Conservation (phyloP, 2,329 filamentous ascomycete genomes). For the Colletotrichum sp. region DNA sequence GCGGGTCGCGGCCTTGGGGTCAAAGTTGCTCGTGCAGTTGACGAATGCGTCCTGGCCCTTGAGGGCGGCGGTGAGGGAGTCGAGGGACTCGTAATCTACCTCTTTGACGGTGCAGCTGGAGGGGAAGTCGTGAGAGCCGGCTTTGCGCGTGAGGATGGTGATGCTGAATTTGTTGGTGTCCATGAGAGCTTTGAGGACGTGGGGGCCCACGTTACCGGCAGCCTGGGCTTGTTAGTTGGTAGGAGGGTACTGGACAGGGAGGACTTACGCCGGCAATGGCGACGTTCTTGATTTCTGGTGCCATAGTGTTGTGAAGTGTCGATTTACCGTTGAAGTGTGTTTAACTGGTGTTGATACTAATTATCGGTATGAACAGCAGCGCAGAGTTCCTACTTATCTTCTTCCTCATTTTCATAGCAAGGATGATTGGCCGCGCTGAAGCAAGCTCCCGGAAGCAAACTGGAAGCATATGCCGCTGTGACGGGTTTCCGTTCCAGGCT, state of each 20-base stretch:
- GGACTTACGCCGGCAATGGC: slow-evolving; percentile 37
- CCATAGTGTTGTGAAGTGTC: background rate
- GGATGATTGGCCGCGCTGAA: background rate
- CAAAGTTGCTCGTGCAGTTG: slow-evolving; percentile 29
- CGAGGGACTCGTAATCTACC: slow-evolving; percentile 52
- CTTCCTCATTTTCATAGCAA: background rate
- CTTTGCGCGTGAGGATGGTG: slow-evolving; percentile 58
- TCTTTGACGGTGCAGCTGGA: slow-evolving; percentile 45
- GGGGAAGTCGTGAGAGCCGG: slow-evolving; percentile 40
- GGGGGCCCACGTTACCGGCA: slow-evolving; percentile 37
- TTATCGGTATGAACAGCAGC: background rate
- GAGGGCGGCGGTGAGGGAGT: slow-evolving; percentile 56
- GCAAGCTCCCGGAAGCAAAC: background rate
- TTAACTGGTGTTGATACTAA: background rate
- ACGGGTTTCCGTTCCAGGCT: slow-evolving; percentile 8
- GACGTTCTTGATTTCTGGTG: slow-evolving; percentile 38
- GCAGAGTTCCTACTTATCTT: background rate
- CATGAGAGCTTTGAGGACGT: slow-evolving; percentile 34
- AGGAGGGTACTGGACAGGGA: background rate
- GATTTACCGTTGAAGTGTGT: background rate
- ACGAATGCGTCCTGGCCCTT: slow-evolving; percentile 63
- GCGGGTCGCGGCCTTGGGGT: slow-evolving; percentile 47
- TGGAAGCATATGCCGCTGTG: background rate
- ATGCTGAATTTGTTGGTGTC: slow-evolving; percentile 44
- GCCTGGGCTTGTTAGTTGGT: slow-evolving; percentile 20